Evolutionary conservation across 225 moss, liverwort and hornwort genomes (phyloP).

Genomic region (Asterella californica): DNA sequence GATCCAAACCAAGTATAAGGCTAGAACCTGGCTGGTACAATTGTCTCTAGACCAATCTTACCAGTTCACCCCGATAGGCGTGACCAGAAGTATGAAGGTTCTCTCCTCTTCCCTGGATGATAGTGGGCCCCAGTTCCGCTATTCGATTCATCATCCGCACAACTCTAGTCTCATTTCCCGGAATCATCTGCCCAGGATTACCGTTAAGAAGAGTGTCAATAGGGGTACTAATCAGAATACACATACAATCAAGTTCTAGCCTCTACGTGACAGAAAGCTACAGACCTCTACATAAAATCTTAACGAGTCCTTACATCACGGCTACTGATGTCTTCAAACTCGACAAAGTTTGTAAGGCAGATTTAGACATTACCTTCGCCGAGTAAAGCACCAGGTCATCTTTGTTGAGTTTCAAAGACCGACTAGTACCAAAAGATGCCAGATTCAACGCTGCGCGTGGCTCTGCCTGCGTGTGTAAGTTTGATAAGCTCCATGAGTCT

Average conservation of each 20-base stretch:
- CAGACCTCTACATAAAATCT: not conserved
- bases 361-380: constrained; percentile 58
- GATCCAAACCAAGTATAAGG: not conserved
- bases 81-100: constrained; percentile 97
- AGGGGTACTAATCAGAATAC: not conserved
- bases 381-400: constrained; percentile 91
- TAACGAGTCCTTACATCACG: not conserved
- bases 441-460: constrained; percentile 92
- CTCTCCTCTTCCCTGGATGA: constrained; percentile 91
- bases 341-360: not conserved
- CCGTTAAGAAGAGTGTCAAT: not conserved
- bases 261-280: not conserved
- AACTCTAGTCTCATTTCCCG: constrained; percentile 98
- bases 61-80: constrained; percentile 96
- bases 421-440: constrained; percentile 93
- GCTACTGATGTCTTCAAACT: not conserved
- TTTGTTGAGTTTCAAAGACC: constrained; percentile 81
- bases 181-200: constrained; percentile 69
- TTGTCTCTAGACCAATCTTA: constrained; percentile 23
- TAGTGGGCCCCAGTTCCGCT: constrained; percentile 83
- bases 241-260: not conserved
- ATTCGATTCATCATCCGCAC: constrained; percentile 99
- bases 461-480: constrained; percentile 58
- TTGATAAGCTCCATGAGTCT: not conserved
- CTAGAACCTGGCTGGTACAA: not conserved